phyloP scores from a whole-genome alignment of 306 rosid species.

The Herpetospermum pedunculosum region DNA sequence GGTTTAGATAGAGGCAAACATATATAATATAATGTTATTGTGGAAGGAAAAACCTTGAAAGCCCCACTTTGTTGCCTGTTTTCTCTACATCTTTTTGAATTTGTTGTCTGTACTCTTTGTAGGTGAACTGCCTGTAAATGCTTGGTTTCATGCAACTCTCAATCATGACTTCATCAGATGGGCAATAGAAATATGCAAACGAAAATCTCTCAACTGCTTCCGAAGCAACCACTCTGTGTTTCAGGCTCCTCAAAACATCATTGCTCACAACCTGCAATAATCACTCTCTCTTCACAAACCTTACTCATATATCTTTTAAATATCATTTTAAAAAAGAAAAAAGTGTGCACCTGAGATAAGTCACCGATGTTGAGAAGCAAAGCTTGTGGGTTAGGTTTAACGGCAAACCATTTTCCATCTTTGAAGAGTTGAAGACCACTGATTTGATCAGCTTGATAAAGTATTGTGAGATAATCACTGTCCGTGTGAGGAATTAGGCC shows the following conservation, averaged over 20 bases:
- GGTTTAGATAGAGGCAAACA: too few relatives aligned
- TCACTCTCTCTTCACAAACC: neutral
- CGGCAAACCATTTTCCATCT: slow-evolving; percentile 30
- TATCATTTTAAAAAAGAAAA: neutral
- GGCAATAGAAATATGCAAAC: slow-evolving; percentile 59
- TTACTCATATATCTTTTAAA: neutral
- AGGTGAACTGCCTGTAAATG: slow-evolving; percentile 40
- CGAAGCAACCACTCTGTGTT: slow-evolving; percentile 38
- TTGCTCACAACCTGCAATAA: slow-evolving; percentile 57
- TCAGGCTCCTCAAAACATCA: slow-evolving; percentile 50
- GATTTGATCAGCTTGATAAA: slow-evolving; percentile 26
- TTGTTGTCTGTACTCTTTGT: slow-evolving; percentile 38
- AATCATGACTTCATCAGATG: slow-evolving; percentile 33
- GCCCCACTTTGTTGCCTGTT: slow-evolving; percentile 65
- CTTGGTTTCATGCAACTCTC: slow-evolving; percentile 23
- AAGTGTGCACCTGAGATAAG: slow-evolving; percentile 46
- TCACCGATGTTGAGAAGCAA: slow-evolving; percentile 41
- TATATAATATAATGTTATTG: too few relatives aligned
- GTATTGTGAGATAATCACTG: slow-evolving; percentile 35
- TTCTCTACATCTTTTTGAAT: slow-evolving; percentile 37
- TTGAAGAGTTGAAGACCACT: slow-evolving; percentile 41
- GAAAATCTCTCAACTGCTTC: slow-evolving; percentile 46
- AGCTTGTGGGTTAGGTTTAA: slow-evolving; percentile 43
- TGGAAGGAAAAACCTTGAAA: slow-evolving; percentile 42
- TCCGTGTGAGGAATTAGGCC: slow-evolving; percentile 62